Base-by-base conservation (phyloP, 768 basidiomycete genomes). In the Udeniomyces megalosporus region DNA sequence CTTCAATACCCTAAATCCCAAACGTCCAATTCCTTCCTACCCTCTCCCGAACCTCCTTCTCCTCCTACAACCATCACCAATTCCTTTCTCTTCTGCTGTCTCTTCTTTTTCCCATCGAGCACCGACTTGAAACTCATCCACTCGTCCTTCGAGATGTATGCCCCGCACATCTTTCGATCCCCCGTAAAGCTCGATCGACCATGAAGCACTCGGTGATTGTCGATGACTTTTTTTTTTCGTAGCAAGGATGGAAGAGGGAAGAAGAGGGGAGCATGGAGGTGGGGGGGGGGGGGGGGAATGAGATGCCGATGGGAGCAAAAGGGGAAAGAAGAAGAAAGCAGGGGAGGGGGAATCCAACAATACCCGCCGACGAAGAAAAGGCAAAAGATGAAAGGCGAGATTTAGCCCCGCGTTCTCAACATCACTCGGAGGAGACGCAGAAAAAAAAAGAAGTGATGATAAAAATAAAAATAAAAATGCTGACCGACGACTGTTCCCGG, bases 121-220 rank as follows among this genome's bases (percentile, higher is more conserved):
- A n/a, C n/a, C n/a, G n/a, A n/a, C n/a, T n/a, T n/a, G n/a, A n/a
- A 42, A 26, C 52, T 54, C 22, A 50, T 44, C 63, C 63, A 96
- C 71, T 99, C 95, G 71, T 99, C 93, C 14, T 80, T 77, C 0
- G 88, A 87, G 61, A 96, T 80, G 71, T 99, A 99, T 0, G 93
- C 95, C 2, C 93, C 93, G 69, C 93, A 96, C 82, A 99, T 88
- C 1, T 87, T 80, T 3, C 93, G 81, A 72, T 81, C 81, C 12
- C 93, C 93, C 14, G 81, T 79, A 70, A 95, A 65, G 4, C 56
- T 28, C 1, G 20, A 2, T 3, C 63, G 44, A 34, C 63, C 63
- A 22, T 65, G 63, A 50, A 65, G 22, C 3, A 65, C 50, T 10
- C 63, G 58, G 12, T 60, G 58, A 24, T 65, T 65, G 58, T 65